Evolutionary conservation across 345 rosid genomes (phyloP).

Genomic region (Citrus inodora): DNA sequence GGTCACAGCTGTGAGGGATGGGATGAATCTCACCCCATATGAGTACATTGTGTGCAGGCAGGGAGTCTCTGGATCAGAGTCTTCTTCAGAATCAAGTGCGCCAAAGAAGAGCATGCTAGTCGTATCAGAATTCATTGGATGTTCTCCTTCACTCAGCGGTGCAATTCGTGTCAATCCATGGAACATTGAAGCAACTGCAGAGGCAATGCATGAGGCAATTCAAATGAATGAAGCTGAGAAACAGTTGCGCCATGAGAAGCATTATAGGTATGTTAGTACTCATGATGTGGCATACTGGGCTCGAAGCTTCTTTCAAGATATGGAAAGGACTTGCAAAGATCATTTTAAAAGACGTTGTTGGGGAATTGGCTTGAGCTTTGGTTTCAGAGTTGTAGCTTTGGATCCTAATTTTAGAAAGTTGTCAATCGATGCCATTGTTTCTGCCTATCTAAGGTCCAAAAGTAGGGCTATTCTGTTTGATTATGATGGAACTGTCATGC

Average conservation of each 20-base stretch:
- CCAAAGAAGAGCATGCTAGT: constrained; percentile 73
- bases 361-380: constrained; percentile 78
- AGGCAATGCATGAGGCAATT: constrained; percentile 75
- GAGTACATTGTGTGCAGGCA: constrained; percentile 71
- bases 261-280: constrained; percentile 69
- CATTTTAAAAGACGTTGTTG: constrained; percentile 69
- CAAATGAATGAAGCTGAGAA: constrained; percentile 60
- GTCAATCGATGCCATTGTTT: constrained; percentile 47
- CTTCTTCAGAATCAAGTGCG: constrained; percentile 30
- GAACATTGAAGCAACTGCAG: constrained; percentile 66
- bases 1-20: constrained; percentile 80
- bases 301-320: constrained; percentile 64
- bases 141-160: constrained; percentile 83
- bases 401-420: constrained; percentile 69
- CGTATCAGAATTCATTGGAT: constrained; percentile 78
- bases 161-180: constrained; percentile 76
- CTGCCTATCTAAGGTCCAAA: constrained; percentile 55
- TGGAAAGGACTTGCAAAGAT: constrained; percentile 71
- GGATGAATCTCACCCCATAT: constrained; percentile 77
- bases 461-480: constrained; percentile 62
- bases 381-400: constrained; percentile 70
- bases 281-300: constrained; percentile 85
- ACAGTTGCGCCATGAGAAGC: constrained; percentile 91
- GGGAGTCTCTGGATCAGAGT: constrained; percentile 45
- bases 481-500: constrained; percentile 74